Percentiles rank a stretch among this genome's conserved stretches.
Conservation (phyloP, 2,329 filamentous ascomycete genomes). For the Aspergillus transmontanensis region DNA sequence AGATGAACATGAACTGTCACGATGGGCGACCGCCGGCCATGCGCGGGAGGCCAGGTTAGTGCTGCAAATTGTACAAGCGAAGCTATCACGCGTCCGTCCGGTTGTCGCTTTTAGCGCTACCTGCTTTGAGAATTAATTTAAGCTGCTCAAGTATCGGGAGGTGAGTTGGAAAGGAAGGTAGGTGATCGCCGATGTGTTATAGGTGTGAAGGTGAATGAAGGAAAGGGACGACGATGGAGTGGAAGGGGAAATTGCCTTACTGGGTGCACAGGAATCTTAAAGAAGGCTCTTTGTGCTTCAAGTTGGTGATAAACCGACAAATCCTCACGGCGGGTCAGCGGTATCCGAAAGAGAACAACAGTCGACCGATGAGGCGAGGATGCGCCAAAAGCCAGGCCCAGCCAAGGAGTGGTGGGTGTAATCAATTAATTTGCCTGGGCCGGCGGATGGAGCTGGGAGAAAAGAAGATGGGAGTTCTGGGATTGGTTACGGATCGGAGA, state of each 20-base stretch:
- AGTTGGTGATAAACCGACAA: not conserved
- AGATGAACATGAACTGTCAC: conserved; percentile 16
- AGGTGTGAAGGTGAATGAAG: not conserved
- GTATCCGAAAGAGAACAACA: not conserved
- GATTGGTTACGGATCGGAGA: not conserved
- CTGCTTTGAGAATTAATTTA: conserved; percentile 18
- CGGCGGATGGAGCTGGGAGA: not conserved
- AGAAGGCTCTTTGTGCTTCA: conserved; percentile 2
- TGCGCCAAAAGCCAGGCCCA: conserved; percentile 6
- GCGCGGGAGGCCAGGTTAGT: conserved; percentile 15
- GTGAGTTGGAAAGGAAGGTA: conserved; percentile 1
- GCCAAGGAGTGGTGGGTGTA: conserved; percentile 1
- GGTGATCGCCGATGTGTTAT: conserved; percentile 2
- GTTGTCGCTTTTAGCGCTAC: conserved; percentile 16
- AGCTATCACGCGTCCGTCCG: conserved; percentile 22
- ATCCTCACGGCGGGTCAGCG: not conserved
- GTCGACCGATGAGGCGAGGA: not conserved
- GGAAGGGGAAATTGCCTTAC: conserved; percentile 1
- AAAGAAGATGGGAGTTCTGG: not conserved
- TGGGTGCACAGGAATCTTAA: not conserved
- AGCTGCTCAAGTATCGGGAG: conserved; percentile 9
- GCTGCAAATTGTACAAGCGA: conserved; percentile 8
- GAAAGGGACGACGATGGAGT: not conserved
- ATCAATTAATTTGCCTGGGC: conserved; percentile 4
- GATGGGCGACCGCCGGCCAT: conserved; percentile 18